Conservation (phyloP, 1,284 basidiomycete genomes). For the Ceratobasidium sp. region DNA sequence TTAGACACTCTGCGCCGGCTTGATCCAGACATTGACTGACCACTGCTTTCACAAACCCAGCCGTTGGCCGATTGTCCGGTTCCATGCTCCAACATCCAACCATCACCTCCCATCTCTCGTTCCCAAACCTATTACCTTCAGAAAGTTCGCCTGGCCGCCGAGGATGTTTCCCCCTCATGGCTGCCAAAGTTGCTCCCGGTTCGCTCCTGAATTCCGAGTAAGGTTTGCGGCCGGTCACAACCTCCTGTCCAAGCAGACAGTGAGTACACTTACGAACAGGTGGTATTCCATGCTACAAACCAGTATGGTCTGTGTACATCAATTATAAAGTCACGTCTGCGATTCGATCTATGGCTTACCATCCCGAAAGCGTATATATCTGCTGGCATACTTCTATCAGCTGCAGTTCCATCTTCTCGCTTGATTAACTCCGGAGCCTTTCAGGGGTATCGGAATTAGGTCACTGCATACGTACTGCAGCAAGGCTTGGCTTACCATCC, state of each 20-base stretch:
- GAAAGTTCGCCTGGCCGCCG: background rate
- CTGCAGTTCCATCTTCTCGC: background rate
- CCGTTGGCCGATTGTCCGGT: background rate
- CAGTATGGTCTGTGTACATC: background rate
- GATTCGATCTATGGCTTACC: background rate
- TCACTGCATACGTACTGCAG: too few relatives aligned
- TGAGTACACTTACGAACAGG: background rate
- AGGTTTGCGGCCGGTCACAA: conserved; percentile 7
- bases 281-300: background rate
- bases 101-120: background rate
- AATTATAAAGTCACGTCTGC: background rate
- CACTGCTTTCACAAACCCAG: background rate
- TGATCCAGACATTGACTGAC: background rate
- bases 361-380: conserved; percentile 32
- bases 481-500: conserved; percentile 15
- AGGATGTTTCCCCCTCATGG: background rate
- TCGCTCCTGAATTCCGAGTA: background rate
- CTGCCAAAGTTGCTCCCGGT: background rate
- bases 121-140: background rate
- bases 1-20: background rate
- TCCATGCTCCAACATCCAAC: conserved; percentile 9
- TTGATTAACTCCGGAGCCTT: conserved; percentile 29
- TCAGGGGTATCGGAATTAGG: background rate
- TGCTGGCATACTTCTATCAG: conserved; percentile 13
- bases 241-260: conserved; percentile 2